Evolutionary conservation across 1,284 basidiomycete species (phyloP).

Genomic region (Ceratobasidium theobromae): DNA sequence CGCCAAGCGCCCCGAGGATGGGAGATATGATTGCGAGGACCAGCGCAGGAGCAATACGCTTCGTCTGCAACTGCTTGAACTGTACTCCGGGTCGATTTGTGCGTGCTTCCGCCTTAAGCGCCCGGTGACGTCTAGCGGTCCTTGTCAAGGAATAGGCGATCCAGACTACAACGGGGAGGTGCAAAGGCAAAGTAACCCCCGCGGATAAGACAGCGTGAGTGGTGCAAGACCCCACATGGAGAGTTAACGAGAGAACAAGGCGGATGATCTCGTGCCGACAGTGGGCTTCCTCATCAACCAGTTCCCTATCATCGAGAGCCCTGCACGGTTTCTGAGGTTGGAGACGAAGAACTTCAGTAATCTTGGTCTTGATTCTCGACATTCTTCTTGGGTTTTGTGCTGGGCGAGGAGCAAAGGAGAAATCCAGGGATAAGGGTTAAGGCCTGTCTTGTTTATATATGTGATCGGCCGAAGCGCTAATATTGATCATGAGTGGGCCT

Average conservation of each 20-base stretch:
- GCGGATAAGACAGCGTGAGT: conserved; percentile 20
- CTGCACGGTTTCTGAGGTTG: conserved; percentile 6
- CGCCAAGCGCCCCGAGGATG: conserved; percentile 2
- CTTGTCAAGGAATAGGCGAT: conserved; percentile 8
- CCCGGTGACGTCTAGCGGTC: background rate
- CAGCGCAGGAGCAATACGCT: background rate
- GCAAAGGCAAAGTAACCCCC: conserved; percentile 5
- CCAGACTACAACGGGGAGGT: conserved; percentile 13
- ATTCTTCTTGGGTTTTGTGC: background rate
- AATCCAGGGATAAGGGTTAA: background rate
- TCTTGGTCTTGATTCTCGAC: background rate
- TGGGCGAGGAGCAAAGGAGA: background rate
- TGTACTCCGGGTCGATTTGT: background rate
- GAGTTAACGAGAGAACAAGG: conserved; percentile 13
- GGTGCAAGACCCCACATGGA: conserved; percentile 14
- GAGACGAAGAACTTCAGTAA: conserved; percentile 2
- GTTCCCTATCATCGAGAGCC: background rate
- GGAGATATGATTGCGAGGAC: conserved; percentile 8
- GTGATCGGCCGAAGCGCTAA: background rate
- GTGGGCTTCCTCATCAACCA: background rate
- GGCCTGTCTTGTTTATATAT: background rate
- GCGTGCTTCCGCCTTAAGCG: background rate
- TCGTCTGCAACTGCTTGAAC: background rate
- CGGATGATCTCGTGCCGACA: conserved; percentile 2
- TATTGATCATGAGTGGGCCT: background rate